Percentiles rank a stretch among this genome's conserved stretches.
These are phyloP conservation scores for Fusarium scirpi DNA, from an alignment of 2,329 filamentous ascomycete species.

Conservation along the genomic window DNA sequence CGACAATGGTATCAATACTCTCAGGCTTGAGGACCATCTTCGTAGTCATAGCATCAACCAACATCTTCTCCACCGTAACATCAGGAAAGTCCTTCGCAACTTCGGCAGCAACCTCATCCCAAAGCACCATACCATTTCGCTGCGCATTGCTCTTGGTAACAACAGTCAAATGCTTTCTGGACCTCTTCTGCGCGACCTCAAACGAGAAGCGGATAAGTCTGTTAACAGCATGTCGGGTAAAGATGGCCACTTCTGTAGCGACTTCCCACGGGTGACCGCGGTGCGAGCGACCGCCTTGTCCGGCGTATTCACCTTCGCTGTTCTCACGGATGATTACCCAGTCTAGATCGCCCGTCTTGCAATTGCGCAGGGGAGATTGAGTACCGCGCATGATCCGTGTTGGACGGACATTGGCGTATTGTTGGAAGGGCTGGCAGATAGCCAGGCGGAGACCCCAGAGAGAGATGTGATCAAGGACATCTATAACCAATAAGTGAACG, in stretches of 20 bases:
- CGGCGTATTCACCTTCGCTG: constrained; percentile 74
- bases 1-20: constrained; percentile 72
- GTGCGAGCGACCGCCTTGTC: constrained; percentile 73
- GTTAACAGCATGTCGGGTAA: constrained; percentile 69
- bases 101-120: constrained; percentile 70
- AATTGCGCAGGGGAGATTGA: constrained; percentile 65
- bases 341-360: constrained; percentile 67
- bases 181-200: constrained; percentile 67
- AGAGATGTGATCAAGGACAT: constrained; percentile 74
- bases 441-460: constrained; percentile 74
- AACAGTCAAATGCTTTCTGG: constrained; percentile 69
- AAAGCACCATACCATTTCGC: constrained; percentile 75
- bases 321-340: constrained; percentile 77
- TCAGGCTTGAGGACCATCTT: constrained; percentile 72
- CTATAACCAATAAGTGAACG: constrained; percentile 41
- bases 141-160: constrained; percentile 76
- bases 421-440: constrained; percentile 73
- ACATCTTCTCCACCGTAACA: constrained; percentile 72
- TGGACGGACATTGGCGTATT: constrained; percentile 75
- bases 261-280: constrained; percentile 68
- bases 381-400: constrained; percentile 71
- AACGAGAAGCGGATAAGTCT: constrained; percentile 73
- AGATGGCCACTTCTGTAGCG: constrained; percentile 72
- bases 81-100: constrained; percentile 70
- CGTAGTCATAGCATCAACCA: constrained; percentile 75